Evolutionary conservation across 352 stramenopile species (phyloP).

Genomic region (Globisporangium polare): DNA sequence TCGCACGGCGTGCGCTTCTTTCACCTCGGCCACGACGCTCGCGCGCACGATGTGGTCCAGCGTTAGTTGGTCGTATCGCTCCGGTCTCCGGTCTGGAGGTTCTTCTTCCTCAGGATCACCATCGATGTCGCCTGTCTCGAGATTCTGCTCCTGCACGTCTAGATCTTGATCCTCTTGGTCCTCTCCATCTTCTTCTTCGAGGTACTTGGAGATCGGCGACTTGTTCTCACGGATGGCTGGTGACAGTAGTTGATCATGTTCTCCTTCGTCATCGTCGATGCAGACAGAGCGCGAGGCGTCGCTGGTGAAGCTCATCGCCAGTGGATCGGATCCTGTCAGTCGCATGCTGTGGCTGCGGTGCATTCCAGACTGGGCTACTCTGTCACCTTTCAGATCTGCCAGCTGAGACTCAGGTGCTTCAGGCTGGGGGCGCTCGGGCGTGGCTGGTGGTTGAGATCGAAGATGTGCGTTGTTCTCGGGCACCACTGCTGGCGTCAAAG

Average conservation of each 20-base stretch:
- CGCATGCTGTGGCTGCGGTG: background rate
- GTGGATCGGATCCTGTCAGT: background rate
- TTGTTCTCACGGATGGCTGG: background rate
- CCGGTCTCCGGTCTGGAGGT: background rate
- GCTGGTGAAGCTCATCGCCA: constrained; percentile 1
- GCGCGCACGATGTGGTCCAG: constrained; percentile 41
- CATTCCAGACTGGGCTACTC: no score
- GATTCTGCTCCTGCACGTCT: background rate
- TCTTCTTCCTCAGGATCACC: background rate
- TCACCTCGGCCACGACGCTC: constrained; percentile 44
- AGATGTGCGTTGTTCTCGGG: background rate
- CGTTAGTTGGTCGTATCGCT: constrained; percentile 34
- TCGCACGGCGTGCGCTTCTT: constrained; percentile 50
- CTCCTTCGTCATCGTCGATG: background rate
- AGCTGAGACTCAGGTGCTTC: background rate
- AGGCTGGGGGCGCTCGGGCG: background rate
- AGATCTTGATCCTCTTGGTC: background rate
- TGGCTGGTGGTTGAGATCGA: background rate
- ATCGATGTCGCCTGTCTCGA: background rate
- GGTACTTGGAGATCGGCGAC: constrained; percentile 7
- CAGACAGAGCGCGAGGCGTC: constrained; percentile 2
- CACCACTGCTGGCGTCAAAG: background rate
- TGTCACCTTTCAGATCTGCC: background rate
- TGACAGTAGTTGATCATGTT: background rate
- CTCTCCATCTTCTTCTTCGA: background rate